Evolutionary conservation across 73 alveolate species (phyloP), one percentile per base, ranked within the genome.

Genomic region (Paramecium primaurelia): DNA sequence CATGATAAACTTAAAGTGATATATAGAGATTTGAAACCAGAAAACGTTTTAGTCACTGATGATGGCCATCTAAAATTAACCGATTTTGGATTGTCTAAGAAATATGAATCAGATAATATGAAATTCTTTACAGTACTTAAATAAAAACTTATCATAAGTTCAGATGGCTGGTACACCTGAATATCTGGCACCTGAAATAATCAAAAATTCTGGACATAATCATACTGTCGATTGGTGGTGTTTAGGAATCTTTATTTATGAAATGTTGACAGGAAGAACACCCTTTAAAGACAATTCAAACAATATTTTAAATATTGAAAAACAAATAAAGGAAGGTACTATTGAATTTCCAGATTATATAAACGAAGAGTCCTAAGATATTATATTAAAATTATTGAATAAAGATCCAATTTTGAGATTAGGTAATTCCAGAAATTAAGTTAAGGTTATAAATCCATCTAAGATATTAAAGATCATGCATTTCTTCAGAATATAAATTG

Each of bases 1-100:
- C 94, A 89, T 49, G 71, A 89, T 18, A 42, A 20, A 18, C 71
- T 89, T 20, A 71, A 89, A n/a, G 77, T 89, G 18, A 89, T 89
- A 38, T 89, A 89, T 37, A 69, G 94, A 71, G 98, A 95, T 95
- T 59, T 93, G 58, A 95, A 95, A 64, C 97, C 97, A 30, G 98
- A 95, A 77, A 95, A 95, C 64, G 91, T 95, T 77, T 75, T 95
- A 59, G 92, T 95, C 32, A 71, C 98, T 44, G 95, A 93, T 86
- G 93, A 95, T 84, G 98, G 98, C 0, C 98, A 95, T 93, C 93
- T 95, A 71, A 95, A 95, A 89, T 91, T 95, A 91, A 92, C 96
- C 26, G 98, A 93, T 87, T 95, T 95, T 92, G 98, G 98, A 42
- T 85, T 95, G 38, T 92, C 97, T 45, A 93, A 95, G 71, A 54